These are phyloP conservation scores for Penicillium simplicissimum DNA, from an alignment of 495 filamentous ascomycete species.

Conservation along the genomic window DNA sequence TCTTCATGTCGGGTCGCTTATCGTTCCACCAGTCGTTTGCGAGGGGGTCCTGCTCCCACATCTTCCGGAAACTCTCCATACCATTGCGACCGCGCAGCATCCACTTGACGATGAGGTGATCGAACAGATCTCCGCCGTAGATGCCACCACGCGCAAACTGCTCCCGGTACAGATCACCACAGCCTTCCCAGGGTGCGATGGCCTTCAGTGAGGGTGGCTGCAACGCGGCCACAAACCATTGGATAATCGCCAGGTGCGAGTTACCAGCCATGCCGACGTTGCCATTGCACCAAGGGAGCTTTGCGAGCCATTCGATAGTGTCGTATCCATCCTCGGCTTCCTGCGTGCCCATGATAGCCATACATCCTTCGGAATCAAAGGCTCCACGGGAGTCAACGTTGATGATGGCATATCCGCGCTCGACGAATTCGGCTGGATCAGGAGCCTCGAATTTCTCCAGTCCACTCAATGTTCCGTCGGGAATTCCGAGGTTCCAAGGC, in stretches of 20 bases:
- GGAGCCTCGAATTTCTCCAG: constrained; percentile 49
- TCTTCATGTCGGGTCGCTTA: constrained; percentile 26
- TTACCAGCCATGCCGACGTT: constrained; percentile 48
- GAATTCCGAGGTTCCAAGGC: constrained; percentile 26
- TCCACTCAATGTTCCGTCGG: constrained; percentile 22
- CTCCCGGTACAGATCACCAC: constrained; percentile 46
- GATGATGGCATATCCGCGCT: constrained; percentile 46
- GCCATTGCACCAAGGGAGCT: constrained; percentile 47
- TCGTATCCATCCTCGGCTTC: constrained; percentile 49
- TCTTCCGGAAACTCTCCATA: constrained; percentile 34
- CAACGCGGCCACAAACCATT: constrained; percentile 43
- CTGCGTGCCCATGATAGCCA: constrained; percentile 44
- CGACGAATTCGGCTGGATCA: constrained; percentile 44
- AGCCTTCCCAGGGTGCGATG: constrained; percentile 51
- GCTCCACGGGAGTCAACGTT: constrained; percentile 47
- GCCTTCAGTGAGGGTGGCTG: constrained; percentile 43
- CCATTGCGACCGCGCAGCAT: constrained; percentile 31
- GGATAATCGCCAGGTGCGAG: constrained; percentile 37
- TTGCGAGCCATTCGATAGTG: constrained; percentile 42
- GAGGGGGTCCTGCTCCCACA: constrained; percentile 28
- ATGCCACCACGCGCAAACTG: constrained; percentile 38
- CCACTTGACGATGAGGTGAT: constrained; percentile 32
- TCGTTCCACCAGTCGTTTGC: constrained; percentile 32
- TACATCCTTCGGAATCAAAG: constrained; percentile 38
- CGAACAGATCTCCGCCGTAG: constrained; percentile 24